Base-by-base conservation (phyloP, 805 yeast genomes). In the Nakazawaea wyomingensis region DNA sequence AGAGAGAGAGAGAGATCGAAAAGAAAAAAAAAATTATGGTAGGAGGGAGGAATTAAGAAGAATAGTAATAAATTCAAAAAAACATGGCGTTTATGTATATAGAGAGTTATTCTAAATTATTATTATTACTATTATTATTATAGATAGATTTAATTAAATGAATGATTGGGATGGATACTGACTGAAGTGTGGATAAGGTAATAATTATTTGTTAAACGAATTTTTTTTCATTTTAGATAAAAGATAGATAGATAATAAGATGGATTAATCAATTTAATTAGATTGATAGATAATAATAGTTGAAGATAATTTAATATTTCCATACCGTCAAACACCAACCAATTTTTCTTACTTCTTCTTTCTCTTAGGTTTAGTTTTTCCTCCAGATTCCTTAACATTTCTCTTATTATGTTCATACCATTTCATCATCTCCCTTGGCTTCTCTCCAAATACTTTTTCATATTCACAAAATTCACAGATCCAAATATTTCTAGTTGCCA, bases 381-480 rank as follows among this genome's bases (percentile, higher is more conserved):
- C 47, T 40, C 60, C 62, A 31, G 62, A 67, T 39, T 55, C 55
- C 33, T 40, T 49, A 28, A 64, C 52, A 37, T 64, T 61, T 24
- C 11, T 29, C 16, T 29, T 29, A 29, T 29, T 11, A 38, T 57
- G 57, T 42, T 71, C 67, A 44, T 66, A 65, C 73, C 75, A 70
- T 47, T 65, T 64, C 50, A 71, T 65, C 57, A 71, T 56, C 46
- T 66, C 68, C 19, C 57, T 47, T 1, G 80, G 79, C 44, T 67
- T 65, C 24, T 53, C 54, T 1, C 80, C 79, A 51, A 60, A 74
- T 4, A 73, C 63, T 8, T 62, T 61, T 50, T 73, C 76, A 53
- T 70, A 74, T 48, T 73, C 74, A 56, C 80, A 74, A 35, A 74
- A 63, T 37, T 71, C 60, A 53, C 80, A 74, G 2, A 49, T 39